Evolutionary conservation across 2,329 filamentous ascomycete species (phyloP).

Genomic region (Aotearoamyces nothofagi): DNA sequence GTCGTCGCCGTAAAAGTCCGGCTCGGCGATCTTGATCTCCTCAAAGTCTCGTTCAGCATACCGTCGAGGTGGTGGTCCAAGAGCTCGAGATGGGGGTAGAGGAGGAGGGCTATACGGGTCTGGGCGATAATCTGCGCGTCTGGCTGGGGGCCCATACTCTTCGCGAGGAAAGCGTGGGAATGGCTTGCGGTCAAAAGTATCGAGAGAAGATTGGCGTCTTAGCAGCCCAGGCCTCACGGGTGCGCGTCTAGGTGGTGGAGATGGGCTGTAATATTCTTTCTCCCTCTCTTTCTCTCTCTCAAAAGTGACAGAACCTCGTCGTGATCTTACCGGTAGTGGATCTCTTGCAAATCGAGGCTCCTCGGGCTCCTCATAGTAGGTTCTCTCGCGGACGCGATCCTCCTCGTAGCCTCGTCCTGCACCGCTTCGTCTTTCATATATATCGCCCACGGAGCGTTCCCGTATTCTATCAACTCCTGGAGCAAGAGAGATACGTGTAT

Average conservation of each 20-base stretch:
- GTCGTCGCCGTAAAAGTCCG: conserved; percentile 55
- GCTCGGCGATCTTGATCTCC: conserved; percentile 53
- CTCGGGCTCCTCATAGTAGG: conserved; percentile 28
- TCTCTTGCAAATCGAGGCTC: conserved; percentile 35
- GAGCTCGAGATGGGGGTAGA: conserved; percentile 45
- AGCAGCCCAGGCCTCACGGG: conserved; percentile 51
- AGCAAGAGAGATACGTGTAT: conserved; percentile 23
- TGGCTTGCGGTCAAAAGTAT: conserved; percentile 74
- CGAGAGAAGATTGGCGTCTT: conserved; percentile 74
- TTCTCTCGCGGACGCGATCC: conserved; percentile 21
- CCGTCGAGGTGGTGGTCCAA: conserved; percentile 43
- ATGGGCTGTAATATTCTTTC: conserved; percentile 11
- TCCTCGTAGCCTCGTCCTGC: conserved; percentile 13
- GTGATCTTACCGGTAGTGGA: conserved; percentile 22
- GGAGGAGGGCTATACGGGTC: conserved; percentile 46
- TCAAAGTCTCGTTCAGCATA: conserved; percentile 43
- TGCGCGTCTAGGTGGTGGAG: conserved; percentile 10
- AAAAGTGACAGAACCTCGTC: conserved; percentile 16
- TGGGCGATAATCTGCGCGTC: conserved; percentile 26
- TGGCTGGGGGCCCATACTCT: conserved; percentile 45
- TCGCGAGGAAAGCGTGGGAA: conserved; percentile 36
- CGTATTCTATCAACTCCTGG: conserved; percentile 20
- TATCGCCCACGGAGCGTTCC: conserved; percentile 32
- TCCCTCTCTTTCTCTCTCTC: conserved; percentile 17
- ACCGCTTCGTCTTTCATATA: conserved; percentile 28